Conservation (phyloP, 2,329 filamentous ascomycete genomes). For the Aspergillus terreus region DNA sequence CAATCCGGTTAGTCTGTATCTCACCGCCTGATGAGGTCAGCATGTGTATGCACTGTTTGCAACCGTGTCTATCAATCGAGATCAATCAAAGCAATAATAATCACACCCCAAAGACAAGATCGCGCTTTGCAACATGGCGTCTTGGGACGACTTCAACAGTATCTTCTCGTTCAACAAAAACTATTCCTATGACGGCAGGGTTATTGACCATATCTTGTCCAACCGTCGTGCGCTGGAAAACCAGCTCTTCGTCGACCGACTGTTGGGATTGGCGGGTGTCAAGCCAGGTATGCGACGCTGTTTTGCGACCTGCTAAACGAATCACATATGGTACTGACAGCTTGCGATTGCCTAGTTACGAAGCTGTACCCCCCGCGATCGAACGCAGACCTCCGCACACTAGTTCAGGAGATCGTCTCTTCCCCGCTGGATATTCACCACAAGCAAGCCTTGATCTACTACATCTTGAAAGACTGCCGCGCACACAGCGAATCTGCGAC, state of each 20-base stretch:
- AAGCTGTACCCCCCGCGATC: conserved; percentile 72
- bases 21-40: conserved; percentile 23
- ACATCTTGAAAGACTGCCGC: conserved; percentile 73
- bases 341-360: conserved; percentile 38
- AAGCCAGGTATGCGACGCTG: conserved; percentile 55
- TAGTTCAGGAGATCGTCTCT: conserved; percentile 68
- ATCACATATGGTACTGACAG: conserved; percentile 9
- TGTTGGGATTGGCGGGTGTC: conserved; percentile 67
- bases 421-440: conserved; percentile 65
- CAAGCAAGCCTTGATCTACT: conserved; percentile 80
- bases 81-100: conserved; percentile 13
- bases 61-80: background rate
- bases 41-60: conserved; percentile 8
- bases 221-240: conserved; percentile 66
- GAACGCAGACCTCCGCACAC: conserved; percentile 62
- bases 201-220: conserved; percentile 60
- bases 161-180: conserved; percentile 62
- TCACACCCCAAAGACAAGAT: background rate
- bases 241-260: conserved; percentile 73
- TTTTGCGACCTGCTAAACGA: background rate
- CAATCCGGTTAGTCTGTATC: background rate
- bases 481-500: conserved; percentile 48
- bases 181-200: conserved; percentile 60
- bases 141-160: conserved; percentile 61
- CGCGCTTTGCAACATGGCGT: conserved; percentile 30